phyloP scores from a whole-genome alignment of 176 grass and related monocot species.

The Saccharum spontaneum region DNA sequence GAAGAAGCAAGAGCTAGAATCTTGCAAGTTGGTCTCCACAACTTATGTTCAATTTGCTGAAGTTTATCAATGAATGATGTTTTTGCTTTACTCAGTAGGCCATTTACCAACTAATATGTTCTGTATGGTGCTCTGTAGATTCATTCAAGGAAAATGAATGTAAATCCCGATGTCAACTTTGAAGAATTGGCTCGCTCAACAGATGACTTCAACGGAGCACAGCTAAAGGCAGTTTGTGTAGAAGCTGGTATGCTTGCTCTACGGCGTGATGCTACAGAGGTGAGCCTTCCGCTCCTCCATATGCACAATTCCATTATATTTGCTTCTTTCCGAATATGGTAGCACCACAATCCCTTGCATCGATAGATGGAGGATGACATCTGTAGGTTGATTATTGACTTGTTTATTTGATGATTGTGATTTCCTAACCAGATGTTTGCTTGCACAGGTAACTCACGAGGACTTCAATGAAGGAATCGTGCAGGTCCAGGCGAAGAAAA shows the following conservation, averaged over 20 bases:
- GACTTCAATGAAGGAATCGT: constrained; percentile 94
- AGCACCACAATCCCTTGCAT: not conserved
- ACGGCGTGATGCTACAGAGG: constrained; percentile 87
- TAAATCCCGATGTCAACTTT: constrained; percentile 93
- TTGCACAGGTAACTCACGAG: constrained; percentile 68
- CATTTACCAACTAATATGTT: constrained; percentile 16
- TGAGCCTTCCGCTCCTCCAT: not conserved
- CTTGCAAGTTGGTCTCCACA: constrained; percentile 65
- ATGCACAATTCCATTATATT: not conserved
- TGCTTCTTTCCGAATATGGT: not conserved
- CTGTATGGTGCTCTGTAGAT: constrained; percentile 52
- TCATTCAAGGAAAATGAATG: constrained; percentile 95
- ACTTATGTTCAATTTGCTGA: not conserved
- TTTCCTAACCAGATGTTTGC: not conserved
- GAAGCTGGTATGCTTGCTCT: constrained; percentile 95
- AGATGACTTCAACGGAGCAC: constrained; percentile 87
- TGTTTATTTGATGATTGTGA: not conserved
- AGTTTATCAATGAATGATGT: not conserved
- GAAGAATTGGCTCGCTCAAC: constrained; percentile 92
- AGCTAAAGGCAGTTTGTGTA: constrained; percentile 91
- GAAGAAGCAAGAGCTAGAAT: constrained; percentile 92
- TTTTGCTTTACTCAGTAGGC: not conserved
- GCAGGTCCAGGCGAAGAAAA: constrained; percentile 93
- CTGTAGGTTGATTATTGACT: not conserved
- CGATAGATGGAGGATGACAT: not conserved